Conservation (phyloP, 2,329 filamentous ascomycete species). For the Trichothecium roseum region DNA sequence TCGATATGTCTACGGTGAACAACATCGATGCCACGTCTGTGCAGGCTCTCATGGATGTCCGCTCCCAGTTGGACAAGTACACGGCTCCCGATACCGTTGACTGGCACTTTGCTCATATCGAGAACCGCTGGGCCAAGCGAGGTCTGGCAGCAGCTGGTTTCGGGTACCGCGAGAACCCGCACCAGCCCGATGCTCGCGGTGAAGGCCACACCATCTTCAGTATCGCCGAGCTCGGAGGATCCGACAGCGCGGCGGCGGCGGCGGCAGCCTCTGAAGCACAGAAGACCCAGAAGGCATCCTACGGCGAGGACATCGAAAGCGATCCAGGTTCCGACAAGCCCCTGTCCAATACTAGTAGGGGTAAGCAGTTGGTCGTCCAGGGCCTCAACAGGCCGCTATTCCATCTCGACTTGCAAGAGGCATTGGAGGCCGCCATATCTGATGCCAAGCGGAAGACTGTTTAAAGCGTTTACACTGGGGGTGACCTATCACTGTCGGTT, state of each 20-base stretch:
- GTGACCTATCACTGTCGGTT: background rate
- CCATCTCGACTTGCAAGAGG: conserved; percentile 39
- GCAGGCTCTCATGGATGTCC: conserved; percentile 42
- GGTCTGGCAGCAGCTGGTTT: conserved; percentile 44
- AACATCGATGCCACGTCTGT: conserved; percentile 45
- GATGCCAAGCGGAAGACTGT: conserved; percentile 18
- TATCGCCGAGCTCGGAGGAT: conserved; percentile 75
- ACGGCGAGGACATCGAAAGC: conserved; percentile 16
- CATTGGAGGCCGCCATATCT: conserved; percentile 31
- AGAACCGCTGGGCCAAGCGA: conserved; percentile 46
- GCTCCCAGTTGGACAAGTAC: conserved; percentile 41
- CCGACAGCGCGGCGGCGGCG: conserved; percentile 44
- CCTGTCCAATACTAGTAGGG: conserved; percentile 34
- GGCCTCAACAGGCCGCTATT: conserved; percentile 41
- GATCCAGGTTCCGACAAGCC: background rate
- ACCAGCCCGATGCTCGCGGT: conserved; percentile 11
- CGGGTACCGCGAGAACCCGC: conserved; percentile 26
- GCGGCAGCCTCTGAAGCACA: conserved; percentile 53
- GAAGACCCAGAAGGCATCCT: conserved; percentile 9
- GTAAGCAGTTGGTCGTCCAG: conserved; percentile 25
- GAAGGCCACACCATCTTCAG: conserved; percentile 63
- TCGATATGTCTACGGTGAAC: conserved; percentile 46
- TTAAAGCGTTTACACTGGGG: background rate
- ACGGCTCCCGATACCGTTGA: conserved; percentile 33
- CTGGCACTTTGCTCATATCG: conserved; percentile 42